phyloP scores from a whole-genome alignment of 345 rosid genomes.

The Brassica cretica region DNA sequence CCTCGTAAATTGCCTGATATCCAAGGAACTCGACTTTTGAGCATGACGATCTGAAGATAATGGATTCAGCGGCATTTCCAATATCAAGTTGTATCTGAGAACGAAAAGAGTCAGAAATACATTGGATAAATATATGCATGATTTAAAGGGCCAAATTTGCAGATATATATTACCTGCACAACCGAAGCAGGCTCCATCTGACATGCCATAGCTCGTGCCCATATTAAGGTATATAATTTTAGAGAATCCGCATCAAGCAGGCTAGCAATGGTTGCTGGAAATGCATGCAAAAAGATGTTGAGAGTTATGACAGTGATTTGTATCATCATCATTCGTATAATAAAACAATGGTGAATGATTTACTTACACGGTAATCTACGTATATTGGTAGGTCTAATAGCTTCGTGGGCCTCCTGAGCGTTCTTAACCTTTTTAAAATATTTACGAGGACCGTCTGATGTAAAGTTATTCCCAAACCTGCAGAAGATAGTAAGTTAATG shows the following conservation, averaged over 20 bases:
- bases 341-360: conserved; percentile 19
- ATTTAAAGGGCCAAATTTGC: conserved; percentile 6
- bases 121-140: conserved; percentile 8
- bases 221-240: conserved; percentile 86
- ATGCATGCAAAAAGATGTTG: conserved; percentile 27
- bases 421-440: conserved; percentile 94
- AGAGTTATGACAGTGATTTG: background rate
- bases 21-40: conserved; percentile 73
- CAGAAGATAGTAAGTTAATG: conserved; percentile 34
- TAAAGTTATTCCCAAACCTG: conserved; percentile 76
- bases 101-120: conserved; percentile 12
- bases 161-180: conserved; percentile 62
- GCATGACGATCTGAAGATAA: conserved; percentile 71
- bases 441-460: conserved; percentile 61
- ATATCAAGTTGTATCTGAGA: conserved; percentile 76
- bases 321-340: too few species aligned
- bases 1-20: conserved; percentile 85
- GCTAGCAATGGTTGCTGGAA: conserved; percentile 64
- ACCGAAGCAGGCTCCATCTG: conserved; percentile 82
- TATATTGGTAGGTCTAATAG: conserved; percentile 90
- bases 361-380: conserved; percentile 75
- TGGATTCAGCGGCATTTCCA: conserved; percentile 56
- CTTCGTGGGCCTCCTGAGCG: conserved; percentile 99
- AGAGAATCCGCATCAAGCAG: conserved; percentile 84
- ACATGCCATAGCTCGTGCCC: conserved; percentile 92